Evolutionary conservation across 2,329 filamentous ascomycete species (phyloP).

Genomic region (Ophiostoma australiae): DNA sequence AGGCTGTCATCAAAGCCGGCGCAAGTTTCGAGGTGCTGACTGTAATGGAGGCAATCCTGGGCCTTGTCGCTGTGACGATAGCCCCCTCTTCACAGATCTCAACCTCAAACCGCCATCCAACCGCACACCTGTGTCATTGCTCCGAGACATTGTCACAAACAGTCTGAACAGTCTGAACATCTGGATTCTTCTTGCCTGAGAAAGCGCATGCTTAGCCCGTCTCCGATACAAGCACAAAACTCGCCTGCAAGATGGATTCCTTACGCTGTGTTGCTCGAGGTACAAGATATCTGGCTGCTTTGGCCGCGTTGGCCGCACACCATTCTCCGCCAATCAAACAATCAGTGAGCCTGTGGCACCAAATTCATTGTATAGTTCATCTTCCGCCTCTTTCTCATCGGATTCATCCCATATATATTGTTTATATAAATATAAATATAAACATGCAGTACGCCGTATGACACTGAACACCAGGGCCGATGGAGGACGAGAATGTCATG

Average conservation of each 20-base stretch:
- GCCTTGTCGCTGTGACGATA: not conserved
- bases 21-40: not conserved
- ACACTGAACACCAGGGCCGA: not conserved
- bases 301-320: not conserved
- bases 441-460: not conserved
- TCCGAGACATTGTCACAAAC: not conserved
- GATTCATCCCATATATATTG: not conserved
- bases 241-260: constrained; percentile 16
- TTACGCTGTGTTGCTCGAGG: constrained; percentile 6
- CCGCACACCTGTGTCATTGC: not conserved
- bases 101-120: not conserved
- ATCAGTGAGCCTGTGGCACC: not conserved
- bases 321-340: not conserved
- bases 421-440: not conserved
- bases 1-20: not conserved
- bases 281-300: not conserved
- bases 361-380: not conserved
- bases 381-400: not conserved
- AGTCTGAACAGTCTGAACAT: too few species aligned
- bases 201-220: not conserved
- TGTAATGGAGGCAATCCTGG: not conserved
- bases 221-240: not conserved
- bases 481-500: not conserved
- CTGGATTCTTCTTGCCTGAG: too few species aligned
- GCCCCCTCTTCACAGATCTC: not conserved